phyloP scores from a whole-genome alignment of 2,329 filamentous ascomycete genomes.

The Zymoseptoria ardabiliae region DNA sequence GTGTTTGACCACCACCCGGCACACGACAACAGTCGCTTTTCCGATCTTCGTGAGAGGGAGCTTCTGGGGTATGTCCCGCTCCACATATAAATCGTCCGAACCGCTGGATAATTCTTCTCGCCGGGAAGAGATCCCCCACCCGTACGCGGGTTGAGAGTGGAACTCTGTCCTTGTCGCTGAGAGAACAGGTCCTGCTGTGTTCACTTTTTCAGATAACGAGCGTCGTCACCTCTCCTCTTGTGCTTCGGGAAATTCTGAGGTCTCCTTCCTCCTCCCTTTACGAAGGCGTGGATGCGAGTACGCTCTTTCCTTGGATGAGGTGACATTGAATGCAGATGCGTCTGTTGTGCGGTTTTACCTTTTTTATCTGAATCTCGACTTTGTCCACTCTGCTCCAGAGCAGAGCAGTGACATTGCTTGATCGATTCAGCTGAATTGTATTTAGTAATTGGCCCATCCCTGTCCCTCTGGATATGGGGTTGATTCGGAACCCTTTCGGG shows the following conservation, averaged over 20 bases:
- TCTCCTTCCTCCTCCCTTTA: neutral
- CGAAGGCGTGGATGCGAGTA: neutral
- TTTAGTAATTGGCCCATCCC: conserved; percentile 17
- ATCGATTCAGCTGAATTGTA: neutral
- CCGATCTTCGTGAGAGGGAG: conserved; percentile 27
- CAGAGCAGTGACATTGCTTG: neutral
- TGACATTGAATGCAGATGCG: neutral
- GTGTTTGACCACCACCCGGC: conserved; percentile 12
- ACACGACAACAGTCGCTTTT: conserved; percentile 28
- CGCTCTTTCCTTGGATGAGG: neutral
- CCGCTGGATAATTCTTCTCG: neutral
- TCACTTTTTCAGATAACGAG: neutral
- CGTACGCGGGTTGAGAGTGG: neutral
- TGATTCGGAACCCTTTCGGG: conserved; percentile 15
- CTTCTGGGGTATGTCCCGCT: conserved; percentile 29
- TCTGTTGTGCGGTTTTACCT: conserved; percentile 26
- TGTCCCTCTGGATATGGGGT: conserved; percentile 29
- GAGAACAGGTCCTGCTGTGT: neutral
- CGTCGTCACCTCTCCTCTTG: neutral
- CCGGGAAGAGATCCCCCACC: neutral
- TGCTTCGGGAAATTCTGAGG: neutral
- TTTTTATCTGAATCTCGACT: conserved; percentile 1
- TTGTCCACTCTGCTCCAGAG: conserved; percentile 1
- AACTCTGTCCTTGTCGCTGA: neutral
- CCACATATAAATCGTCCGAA: conserved; percentile 1